phyloP scores from a whole-genome alignment of 2,329 filamentous ascomycete genomes.

The Pseudogymnoascus sp. region DNA sequence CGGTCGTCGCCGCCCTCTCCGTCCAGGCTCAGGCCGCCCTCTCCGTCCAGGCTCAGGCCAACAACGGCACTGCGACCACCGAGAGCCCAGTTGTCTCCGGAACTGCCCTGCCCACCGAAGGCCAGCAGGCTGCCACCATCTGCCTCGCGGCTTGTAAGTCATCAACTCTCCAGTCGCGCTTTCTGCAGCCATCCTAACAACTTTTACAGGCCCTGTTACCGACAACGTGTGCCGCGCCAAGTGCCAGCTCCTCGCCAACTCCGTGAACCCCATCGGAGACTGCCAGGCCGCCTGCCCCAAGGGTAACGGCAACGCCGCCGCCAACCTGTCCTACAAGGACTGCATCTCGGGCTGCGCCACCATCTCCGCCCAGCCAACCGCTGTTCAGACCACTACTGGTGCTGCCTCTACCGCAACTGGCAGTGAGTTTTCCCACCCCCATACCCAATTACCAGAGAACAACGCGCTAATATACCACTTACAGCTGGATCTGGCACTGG shows the following conservation, averaged over 20 bases:
- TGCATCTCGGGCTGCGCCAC: not conserved
- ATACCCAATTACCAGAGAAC: not conserved
- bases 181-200: not conserved
- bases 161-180: not conserved
- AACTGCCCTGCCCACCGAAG: not conserved
- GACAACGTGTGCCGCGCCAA: not conserved
- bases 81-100: not conserved
- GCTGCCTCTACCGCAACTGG: not conserved
- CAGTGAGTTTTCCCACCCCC: not conserved
- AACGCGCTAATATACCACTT: not conserved
- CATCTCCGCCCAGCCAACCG: not conserved
- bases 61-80: not conserved
- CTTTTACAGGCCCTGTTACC: not conserved
- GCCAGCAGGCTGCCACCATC: not conserved
- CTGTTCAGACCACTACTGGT: not conserved
- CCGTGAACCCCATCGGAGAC: conserved; percentile 1
- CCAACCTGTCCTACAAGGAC: not conserved
- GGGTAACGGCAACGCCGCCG: not conserved
- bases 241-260: not conserved
- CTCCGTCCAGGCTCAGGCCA: not conserved
- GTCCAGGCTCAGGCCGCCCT: not conserved
- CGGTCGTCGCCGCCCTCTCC: not conserved
- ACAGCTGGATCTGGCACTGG: not conserved
- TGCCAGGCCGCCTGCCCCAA: not conserved
- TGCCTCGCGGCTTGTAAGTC: not conserved